Evolutionary conservation across 306 rosid species (phyloP).

Genomic region (Quillaja saponaria): DNA sequence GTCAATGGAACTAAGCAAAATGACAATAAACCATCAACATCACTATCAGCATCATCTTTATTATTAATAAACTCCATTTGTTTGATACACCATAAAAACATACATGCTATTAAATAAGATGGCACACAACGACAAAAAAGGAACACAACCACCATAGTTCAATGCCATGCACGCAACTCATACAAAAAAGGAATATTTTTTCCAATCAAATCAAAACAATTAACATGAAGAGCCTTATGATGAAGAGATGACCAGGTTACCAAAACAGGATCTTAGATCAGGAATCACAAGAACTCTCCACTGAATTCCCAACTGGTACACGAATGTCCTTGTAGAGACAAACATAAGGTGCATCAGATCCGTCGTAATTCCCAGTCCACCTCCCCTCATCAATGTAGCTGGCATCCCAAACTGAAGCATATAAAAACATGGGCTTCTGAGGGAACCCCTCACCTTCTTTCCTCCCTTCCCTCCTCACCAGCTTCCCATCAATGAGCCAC

Average conservation of each 20-base stretch:
- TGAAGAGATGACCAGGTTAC: not conserved
- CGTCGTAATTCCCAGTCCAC: constrained; percentile 57
- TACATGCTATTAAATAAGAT: not conserved
- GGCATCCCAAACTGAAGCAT: constrained; percentile 66
- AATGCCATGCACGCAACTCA: too few species aligned
- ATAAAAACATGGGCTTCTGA: constrained; percentile 53
- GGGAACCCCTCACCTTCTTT: constrained; percentile 47
- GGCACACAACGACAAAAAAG: not conserved
- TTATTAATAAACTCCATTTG: not conserved
- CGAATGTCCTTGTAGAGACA: constrained; percentile 60
- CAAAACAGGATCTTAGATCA: not conserved
- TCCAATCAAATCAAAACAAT: not conserved
- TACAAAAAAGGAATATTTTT: too few species aligned
- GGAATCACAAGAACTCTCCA: constrained; percentile 22
- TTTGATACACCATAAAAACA: not conserved
- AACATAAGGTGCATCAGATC: constrained; percentile 57
- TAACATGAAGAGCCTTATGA: constrained; percentile 1
- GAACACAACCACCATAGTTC: too few species aligned
- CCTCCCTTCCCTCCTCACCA: constrained; percentile 48
- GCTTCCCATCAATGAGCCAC: constrained; percentile 61
- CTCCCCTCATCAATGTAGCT: constrained; percentile 51
- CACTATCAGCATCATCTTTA: constrained; percentile 13
- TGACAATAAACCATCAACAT: not conserved
- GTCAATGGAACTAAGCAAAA: constrained; percentile 3
- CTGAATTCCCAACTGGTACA: constrained; percentile 41